Conservation (phyloP, 768 basidiomycete species). For the Cystofilobasidium macerans region DNA sequence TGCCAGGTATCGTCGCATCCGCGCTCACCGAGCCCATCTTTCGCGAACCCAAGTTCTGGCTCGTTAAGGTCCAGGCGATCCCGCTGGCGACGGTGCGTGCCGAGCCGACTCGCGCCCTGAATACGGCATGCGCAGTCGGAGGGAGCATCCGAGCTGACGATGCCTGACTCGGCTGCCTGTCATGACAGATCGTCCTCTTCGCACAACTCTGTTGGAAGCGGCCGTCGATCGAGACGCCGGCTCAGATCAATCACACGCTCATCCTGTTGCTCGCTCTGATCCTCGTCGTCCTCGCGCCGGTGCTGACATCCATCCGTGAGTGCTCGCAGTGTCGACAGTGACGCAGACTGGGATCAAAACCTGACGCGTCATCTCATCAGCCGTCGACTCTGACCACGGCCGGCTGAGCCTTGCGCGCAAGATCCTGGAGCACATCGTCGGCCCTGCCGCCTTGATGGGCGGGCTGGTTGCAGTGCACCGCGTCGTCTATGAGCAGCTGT, state of each 20-base stretch:
- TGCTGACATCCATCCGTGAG: constrained; percentile 17
- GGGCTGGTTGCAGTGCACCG: constrained; percentile 14
- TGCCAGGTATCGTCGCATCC: constrained; percentile 9
- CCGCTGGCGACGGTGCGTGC: constrained; percentile 5
- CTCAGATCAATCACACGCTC: constrained; percentile 15
- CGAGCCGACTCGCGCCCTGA: background rate
- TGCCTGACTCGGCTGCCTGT: background rate
- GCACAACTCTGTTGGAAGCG: background rate
- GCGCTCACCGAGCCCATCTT: constrained; percentile 2
- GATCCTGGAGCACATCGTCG: constrained; percentile 13
- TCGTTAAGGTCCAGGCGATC: constrained; percentile 10
- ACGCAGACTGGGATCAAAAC: background rate
- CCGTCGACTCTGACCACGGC: constrained; percentile 20
- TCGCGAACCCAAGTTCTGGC: constrained; percentile 24
- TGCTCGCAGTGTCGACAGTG: background rate
- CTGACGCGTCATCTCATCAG: background rate
- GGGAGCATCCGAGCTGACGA: background rate
- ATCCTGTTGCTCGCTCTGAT: constrained; percentile 20
- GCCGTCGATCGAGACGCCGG: constrained; percentile 8
- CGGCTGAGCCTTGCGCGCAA: constrained; percentile 14
- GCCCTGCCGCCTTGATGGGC: background rate
- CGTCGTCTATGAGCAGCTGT: constrained; percentile 10
- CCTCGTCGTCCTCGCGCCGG: constrained; percentile 20
- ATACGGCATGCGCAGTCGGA: background rate
- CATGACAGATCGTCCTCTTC: constrained; percentile 4